These are phyloP conservation scores for Neocallimastix lanati DNA, from an alignment of 192 early-diverging fungal genomes.

Conservation along the genomic window DNA sequence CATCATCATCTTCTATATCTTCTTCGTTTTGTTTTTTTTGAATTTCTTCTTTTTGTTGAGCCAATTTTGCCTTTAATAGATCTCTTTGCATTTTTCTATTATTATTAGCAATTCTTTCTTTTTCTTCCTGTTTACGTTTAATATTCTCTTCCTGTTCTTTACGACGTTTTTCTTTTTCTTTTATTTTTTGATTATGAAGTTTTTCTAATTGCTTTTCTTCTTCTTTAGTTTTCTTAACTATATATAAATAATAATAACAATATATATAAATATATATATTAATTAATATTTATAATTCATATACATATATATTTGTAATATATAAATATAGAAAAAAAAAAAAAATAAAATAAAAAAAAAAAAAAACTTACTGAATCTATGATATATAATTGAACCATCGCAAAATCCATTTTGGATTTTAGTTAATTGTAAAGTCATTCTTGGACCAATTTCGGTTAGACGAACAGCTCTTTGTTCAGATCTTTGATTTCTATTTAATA, in stretches of 20 bases:
- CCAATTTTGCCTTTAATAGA: background rate
- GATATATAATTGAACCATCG: slow-evolving; percentile 82
- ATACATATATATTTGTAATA: background rate
- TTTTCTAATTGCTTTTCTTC: slow-evolving; percentile 49
- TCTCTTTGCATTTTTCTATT: background rate
- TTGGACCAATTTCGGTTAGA: slow-evolving; percentile 75
- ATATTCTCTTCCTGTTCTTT: slow-evolving; percentile 74
- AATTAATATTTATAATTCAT: background rate
- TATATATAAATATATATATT: background rate
- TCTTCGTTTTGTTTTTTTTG: background rate
- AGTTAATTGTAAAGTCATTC: slow-evolving; percentile 63
- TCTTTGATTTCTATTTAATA: slow-evolving; percentile 40
- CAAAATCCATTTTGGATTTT: slow-evolving; percentile 84
- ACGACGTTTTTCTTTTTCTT: slow-evolving; percentile 49
- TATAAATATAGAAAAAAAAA: too few species aligned
- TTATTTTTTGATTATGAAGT: slow-evolving; percentile 34
- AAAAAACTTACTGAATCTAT: slow-evolving; percentile 50
- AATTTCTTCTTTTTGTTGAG: slow-evolving; percentile 8
- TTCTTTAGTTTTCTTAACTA: slow-evolving; percentile 49
- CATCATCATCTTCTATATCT: background rate
- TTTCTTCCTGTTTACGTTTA: slow-evolving; percentile 46
- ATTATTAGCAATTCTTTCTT: slow-evolving; percentile 12
- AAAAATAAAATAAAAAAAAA: too few species aligned
- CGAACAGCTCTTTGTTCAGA: slow-evolving; percentile 70
- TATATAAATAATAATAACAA: background rate